Percentiles rank a stretch among this genome's conserved stretches.
These are phyloP conservation scores for Malus orientalis DNA, from an alignment of 306 rosid species.

Conservation along the genomic window DNA sequence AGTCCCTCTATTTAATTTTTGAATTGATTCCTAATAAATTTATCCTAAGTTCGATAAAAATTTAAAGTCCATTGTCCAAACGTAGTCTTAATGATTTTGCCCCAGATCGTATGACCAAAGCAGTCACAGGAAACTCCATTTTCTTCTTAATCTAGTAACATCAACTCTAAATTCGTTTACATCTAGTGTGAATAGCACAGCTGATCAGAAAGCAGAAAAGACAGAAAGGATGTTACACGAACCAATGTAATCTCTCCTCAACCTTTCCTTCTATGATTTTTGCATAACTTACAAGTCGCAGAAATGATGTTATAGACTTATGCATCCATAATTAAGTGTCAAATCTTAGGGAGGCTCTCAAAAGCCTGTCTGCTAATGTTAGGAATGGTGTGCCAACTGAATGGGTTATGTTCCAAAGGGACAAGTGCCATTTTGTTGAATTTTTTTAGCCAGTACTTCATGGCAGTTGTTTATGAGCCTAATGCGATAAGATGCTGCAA, in stretches of 20 bases:
- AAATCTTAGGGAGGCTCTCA: neutral
- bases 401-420: neutral
- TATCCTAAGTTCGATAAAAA: too few relatives aligned
- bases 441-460: neutral
- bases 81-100: neutral
- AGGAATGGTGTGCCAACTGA: neutral
- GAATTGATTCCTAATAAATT: too few relatives aligned
- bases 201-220: neutral
- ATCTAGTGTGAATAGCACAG: neutral
- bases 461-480: neutral
- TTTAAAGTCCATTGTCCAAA: neutral
- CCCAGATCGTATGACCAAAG: neutral
- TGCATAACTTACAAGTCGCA: neutral
- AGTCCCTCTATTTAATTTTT: too few relatives aligned
- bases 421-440: neutral
- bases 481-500: neutral
- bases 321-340: neutral
- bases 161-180: neutral
- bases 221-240: neutral
- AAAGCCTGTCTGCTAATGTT: neutral
- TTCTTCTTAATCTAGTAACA: neutral
- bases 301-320: neutral
- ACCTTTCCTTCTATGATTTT: neutral
- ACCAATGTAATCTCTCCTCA: neutral
- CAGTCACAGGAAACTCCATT: neutral